These are phyloP conservation scores for Podaxis sp. DNA, from an alignment of 768 basidiomycete genomes.

Conservation along the genomic window DNA sequence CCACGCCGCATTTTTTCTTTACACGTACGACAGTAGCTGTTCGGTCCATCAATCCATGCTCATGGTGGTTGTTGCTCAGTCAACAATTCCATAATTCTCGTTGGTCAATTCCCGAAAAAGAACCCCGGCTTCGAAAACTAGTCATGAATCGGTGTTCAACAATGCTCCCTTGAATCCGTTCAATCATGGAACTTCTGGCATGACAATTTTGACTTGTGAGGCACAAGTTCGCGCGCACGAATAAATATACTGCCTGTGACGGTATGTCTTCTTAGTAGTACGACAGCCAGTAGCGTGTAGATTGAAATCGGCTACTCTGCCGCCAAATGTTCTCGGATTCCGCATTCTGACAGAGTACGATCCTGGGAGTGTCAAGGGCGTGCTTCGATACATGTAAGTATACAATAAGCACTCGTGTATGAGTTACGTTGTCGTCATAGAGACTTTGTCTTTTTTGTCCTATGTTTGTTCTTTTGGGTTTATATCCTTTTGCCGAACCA, in stretches of 20 bases:
- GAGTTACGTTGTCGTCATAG: background rate
- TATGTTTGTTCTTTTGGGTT: background rate
- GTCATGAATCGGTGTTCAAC: too few relatives aligned
- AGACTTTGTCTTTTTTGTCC: conserved; percentile 1
- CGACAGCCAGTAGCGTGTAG: too few relatives aligned
- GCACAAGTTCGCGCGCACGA: too few relatives aligned
- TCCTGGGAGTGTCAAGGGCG: background rate
- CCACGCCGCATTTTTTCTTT: background rate
- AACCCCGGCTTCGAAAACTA: background rate
- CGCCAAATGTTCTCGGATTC: too few relatives aligned
- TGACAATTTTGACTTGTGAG: too few relatives aligned
- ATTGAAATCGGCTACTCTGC: too few relatives aligned
- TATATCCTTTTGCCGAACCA: background rate
- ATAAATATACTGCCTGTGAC: too few relatives aligned
- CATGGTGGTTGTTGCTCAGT: background rate
- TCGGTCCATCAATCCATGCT: background rate
- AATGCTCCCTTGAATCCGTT: background rate
- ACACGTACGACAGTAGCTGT: background rate
- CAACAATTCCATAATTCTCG: background rate
- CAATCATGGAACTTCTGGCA: background rate
- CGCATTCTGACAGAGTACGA: background rate
- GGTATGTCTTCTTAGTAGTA: too few relatives aligned
- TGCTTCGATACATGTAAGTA: background rate
- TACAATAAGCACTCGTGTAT: background rate
- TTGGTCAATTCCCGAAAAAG: background rate